Base-by-base conservation (phyloP, 345 rosid species). In the Diplotaxis tenuifolia region DNA sequence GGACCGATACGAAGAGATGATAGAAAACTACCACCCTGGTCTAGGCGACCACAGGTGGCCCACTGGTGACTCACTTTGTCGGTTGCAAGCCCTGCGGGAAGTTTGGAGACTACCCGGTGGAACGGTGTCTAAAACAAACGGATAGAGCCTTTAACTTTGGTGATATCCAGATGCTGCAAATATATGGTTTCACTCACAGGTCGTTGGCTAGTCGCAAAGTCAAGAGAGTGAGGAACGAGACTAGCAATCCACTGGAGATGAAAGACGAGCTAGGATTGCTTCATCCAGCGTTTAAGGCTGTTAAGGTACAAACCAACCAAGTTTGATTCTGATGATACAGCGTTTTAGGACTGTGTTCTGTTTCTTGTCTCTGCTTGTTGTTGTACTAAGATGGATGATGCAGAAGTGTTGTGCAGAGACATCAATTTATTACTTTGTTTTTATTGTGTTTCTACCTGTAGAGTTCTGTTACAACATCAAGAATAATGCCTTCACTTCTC, bases 11-110 rank as follows among this genome's bases (percentile, higher is more conserved):
- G 96, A 89, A 79, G 88, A 86, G 56, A 87, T 85, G 92, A 84
- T 86, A 15, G 86, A 83, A 75, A 86, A 87, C 50, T 85, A 87
- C 59, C 91, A 73, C 29, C 88, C 89, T 0, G 92, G 89, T 19
- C 66, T 86, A 23, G 93, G 93, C 9, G 92, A 87, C 73, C 87
- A 82, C 45, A 78, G 91, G 8, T 89, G 93, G 96, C 93, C 93
- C 96, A 12, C 78, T 89, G 65, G 96, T 89, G 21, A 89, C 96
- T 73, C 92, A 89, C 79, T 89, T 89, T 63, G 90, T 87, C 75
- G 96, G 96, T 57, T 89, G 96, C 83, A 87, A 89, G 78, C 96
- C 90, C 0, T 89, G 96, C 32, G 90, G 86, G 27, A 87, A 86
- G 64, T 81, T 86, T 15, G 86, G 87, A 9, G 88, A 86, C 79